A percentile compares a stretch with the other conserved stretches of the same genome.
Evolutionary conservation across 306 rosid species (phyloP).

Genomic region (Acacia melanoxylon): DNA sequence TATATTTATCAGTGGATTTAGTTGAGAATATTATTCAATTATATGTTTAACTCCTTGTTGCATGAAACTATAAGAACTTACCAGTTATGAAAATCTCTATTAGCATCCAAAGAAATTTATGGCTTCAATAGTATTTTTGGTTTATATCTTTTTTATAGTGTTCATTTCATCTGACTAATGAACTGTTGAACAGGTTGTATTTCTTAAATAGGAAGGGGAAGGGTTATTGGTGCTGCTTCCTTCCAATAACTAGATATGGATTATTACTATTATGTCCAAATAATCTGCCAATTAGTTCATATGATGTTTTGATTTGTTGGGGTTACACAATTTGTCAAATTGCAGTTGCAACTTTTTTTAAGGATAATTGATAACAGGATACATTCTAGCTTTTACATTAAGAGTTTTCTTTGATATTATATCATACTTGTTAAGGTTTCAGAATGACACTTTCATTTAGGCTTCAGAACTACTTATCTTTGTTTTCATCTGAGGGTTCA

Average conservation of each 20-base stretch:
- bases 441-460: not conserved
- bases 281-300: not conserved
- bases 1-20: constrained; percentile 1
- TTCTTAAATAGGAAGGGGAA: not conserved
- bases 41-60: not conserved
- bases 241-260: constrained; percentile 1
- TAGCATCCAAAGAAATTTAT: not conserved
- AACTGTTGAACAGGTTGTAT: constrained; percentile 13
- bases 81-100: constrained; percentile 2
- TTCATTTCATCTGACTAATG: constrained; percentile 13
- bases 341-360: not conserved
- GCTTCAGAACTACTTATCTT: not conserved
- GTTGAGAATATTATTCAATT: not conserved
- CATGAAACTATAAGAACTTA: constrained; percentile 5
- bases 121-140: not conserved
- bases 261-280: not conserved
- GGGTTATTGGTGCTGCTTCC: not conserved
- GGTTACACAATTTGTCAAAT: not conserved
- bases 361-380: not conserved
- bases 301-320: constrained; percentile 6
- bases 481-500: not conserved
- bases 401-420: not conserved
- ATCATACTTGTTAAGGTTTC: not conserved
- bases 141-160: not conserved
- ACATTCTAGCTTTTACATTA: too few relatives aligned